Conservation (phyloP, 495 filamentous ascomycete species). For the Niebla homalea region DNA sequence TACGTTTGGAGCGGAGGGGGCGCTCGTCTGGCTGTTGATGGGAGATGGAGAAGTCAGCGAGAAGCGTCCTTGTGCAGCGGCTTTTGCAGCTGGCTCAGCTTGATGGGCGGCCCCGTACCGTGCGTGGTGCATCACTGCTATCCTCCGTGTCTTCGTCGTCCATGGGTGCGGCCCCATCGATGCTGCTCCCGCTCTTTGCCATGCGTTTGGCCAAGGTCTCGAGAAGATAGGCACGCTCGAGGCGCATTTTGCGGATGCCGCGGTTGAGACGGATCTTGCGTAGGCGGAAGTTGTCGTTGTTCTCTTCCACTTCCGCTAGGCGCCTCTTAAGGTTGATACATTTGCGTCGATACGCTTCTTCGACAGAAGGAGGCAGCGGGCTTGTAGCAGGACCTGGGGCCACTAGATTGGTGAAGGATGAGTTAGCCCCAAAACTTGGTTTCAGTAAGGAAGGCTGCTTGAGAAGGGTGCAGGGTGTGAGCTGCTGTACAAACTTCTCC, state of each 20-base stretch:
- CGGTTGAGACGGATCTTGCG: slow-evolving; percentile 70
- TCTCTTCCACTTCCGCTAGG: slow-evolving; percentile 76
- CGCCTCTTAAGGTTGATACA: slow-evolving; percentile 90
- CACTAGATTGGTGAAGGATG: slow-evolving; percentile 12
- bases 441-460: neutral
- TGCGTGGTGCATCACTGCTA: slow-evolving; percentile 15
- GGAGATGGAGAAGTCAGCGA: slow-evolving; percentile 9
- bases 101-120: slow-evolving; percentile 10
- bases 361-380: slow-evolving; percentile 79
- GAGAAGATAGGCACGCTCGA: slow-evolving; percentile 79
- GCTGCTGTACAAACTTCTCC: too few species aligned
- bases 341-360: slow-evolving; percentile 92
- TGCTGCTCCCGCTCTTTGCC: slow-evolving; percentile 31
- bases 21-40: slow-evolving; percentile 68
- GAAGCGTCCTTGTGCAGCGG: neutral
- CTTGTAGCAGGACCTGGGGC: slow-evolving; percentile 38
- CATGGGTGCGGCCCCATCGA: slow-evolving; percentile 14
- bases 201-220: slow-evolving; percentile 77
- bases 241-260: slow-evolving; percentile 77
- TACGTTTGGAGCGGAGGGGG: slow-evolving; percentile 76
- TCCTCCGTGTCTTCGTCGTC: slow-evolving; percentile 19
- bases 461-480: too few species aligned
- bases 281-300: slow-evolving; percentile 65
- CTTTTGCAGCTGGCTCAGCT: neutral
- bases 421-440: slow-evolving; percentile 7